Evolutionary conservation across 495 filamentous ascomycete genomes (phyloP).

Genomic region (Xylaria castorea): DNA sequence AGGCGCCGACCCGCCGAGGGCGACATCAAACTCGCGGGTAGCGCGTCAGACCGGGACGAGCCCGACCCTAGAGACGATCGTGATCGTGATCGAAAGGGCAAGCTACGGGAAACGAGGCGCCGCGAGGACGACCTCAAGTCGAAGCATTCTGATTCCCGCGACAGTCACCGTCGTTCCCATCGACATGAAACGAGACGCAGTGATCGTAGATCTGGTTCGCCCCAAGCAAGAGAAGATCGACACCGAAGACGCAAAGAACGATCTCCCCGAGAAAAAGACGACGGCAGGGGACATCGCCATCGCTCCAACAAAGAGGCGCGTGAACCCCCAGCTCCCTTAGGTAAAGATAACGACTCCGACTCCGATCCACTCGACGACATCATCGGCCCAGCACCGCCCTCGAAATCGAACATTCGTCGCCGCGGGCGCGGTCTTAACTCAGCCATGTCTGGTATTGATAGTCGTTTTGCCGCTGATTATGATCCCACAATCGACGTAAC

Average conservation of each 20-base stretch:
- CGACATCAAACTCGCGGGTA: conserved; percentile 29
- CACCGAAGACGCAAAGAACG: conserved; percentile 39
- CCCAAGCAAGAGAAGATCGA: conserved; percentile 20
- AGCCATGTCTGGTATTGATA: conserved; percentile 73
- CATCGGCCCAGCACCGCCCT: conserved; percentile 78
- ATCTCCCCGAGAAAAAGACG: conserved; percentile 42
- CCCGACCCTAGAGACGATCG: conserved; percentile 24
- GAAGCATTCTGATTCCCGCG: conserved; percentile 37
- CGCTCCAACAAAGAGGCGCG: conserved; percentile 23
- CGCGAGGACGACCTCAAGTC: conserved; percentile 22
- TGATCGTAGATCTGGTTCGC: conserved; percentile 16
- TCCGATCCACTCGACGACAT: conserved; percentile 82
- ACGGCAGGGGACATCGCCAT: conserved; percentile 26
- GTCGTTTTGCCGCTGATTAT: conserved; percentile 78
- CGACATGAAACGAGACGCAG: background rate
- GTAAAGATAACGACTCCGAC: conserved; percentile 49
- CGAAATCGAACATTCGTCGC: conserved; percentile 56
- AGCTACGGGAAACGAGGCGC: conserved; percentile 2
- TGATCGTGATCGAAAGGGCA: conserved; percentile 10
- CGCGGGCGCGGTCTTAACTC: conserved; percentile 77
- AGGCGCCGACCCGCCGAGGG: conserved; percentile 39
- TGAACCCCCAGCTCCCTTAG: conserved; percentile 7
- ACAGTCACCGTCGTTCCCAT: conserved; percentile 38
- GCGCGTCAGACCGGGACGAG: conserved; percentile 3
- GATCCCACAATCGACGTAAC: conserved; percentile 76